These are phyloP conservation scores for Komagataella ulmi DNA, from an alignment of 805 yeast species.

Conservation along the genomic window DNA sequence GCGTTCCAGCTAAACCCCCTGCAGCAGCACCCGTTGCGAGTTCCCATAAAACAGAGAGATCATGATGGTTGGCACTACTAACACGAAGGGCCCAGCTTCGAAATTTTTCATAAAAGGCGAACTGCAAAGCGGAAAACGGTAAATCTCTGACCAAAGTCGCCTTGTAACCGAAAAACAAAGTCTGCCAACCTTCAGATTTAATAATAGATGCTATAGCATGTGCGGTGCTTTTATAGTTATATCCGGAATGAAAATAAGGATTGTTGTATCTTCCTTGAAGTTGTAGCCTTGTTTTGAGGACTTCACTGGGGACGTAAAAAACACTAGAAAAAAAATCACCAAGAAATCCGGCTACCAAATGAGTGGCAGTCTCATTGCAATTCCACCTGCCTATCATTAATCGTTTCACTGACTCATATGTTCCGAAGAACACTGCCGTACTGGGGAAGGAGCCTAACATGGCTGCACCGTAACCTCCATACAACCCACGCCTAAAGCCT, in stretches of 20 bases:
- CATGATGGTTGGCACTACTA: constrained; percentile 18
- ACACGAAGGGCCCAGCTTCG: constrained; percentile 42
- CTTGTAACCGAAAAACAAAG: constrained; percentile 83
- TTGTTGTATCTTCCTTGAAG: constrained; percentile 83
- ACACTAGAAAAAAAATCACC: constrained; percentile 87
- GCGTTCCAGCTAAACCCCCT: constrained; percentile 80
- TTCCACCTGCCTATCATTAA: constrained; percentile 46
- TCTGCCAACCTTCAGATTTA: constrained; percentile 55
- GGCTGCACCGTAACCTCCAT: constrained; percentile 90
- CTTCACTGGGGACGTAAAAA: constrained; percentile 92
- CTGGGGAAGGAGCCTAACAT: constrained; percentile 88
- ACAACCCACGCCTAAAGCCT: constrained; percentile 74
- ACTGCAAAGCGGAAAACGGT: constrained; percentile 92
- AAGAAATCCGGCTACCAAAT: constrained; percentile 76
- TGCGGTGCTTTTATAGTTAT: constrained; percentile 65
- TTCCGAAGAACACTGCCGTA: constrained; percentile 86
- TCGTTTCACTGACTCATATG: constrained; percentile 77
- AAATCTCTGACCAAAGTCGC: constrained; percentile 88
- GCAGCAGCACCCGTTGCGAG: constrained; percentile 88
- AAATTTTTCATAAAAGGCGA: constrained; percentile 87
- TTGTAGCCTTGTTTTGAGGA: constrained; percentile 83
- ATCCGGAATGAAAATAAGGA: constrained; percentile 66
- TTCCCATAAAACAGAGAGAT: constrained; percentile 48
- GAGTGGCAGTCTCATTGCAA: constrained; percentile 67
- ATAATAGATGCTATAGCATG: constrained; percentile 61